These are phyloP conservation scores for Aspergillus sp. DNA, from an alignment of 2,329 filamentous ascomycete species.

Conservation along the genomic window DNA sequence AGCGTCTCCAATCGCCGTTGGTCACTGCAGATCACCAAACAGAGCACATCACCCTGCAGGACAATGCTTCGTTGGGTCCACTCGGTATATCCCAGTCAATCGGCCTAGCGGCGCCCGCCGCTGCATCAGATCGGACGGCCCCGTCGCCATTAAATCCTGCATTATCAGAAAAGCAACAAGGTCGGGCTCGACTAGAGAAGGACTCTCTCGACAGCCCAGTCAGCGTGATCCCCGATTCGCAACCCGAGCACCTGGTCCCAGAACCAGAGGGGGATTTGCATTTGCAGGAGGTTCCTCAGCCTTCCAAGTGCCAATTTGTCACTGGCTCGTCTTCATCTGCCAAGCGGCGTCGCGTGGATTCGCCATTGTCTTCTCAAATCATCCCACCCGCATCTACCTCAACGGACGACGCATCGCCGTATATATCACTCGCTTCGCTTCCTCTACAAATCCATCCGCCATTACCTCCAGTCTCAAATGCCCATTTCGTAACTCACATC, in stretches of 20 bases:
- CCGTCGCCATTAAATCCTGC: no score
- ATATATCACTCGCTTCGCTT: constrained; percentile 12
- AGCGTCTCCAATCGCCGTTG: no score
- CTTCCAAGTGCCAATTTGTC: neutral
- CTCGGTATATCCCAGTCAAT: no score
- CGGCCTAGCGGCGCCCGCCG: no score
- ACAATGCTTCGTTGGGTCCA: no score
- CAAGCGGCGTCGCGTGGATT: constrained; percentile 11
- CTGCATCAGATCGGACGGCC: no score
- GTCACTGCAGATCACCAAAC: no score
- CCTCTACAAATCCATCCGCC: constrained; percentile 48
- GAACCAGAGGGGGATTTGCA: constrained; percentile 1
- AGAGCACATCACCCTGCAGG: no score
- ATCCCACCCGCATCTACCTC: neutral
- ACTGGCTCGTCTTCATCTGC: neutral
- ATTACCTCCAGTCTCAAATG: constrained; percentile 47
- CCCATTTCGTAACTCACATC: constrained; percentile 49
- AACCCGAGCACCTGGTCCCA: constrained; percentile 15
- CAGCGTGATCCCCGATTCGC: constrained; percentile 38
- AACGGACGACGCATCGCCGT: neutral
- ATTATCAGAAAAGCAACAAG: no score
- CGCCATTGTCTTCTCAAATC: constrained; percentile 1
- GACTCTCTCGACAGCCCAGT: constrained; percentile 30
- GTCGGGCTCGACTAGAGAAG: neutral
- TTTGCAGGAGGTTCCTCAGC: neutral